Conservation (phyloP, 345 rosid genomes). For the Bruguiera gymnorhiza region DNA sequence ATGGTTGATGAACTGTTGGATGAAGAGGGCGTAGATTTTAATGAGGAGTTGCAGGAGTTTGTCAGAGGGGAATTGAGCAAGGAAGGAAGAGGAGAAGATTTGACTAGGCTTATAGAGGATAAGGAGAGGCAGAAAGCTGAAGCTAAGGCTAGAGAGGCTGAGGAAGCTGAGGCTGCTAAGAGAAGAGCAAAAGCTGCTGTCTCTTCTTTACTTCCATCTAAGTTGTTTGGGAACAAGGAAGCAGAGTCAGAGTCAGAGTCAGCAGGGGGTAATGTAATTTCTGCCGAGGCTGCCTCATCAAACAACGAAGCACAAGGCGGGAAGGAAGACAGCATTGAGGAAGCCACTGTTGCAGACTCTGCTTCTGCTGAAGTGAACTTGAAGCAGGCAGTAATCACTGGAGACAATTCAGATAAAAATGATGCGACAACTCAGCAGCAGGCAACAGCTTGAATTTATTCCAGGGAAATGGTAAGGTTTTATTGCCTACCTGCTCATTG, state of each 20-base stretch:
- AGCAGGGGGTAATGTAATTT: conserved; percentile 13
- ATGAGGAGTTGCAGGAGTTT: conserved; percentile 74
- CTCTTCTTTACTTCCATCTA: conserved; percentile 46
- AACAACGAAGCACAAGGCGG: conserved; percentile 22
- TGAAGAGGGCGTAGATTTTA: conserved; percentile 53
- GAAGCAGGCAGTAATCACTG: neutral
- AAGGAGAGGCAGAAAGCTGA: conserved; percentile 83
- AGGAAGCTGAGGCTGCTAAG: conserved; percentile 74
- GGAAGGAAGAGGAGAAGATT: conserved; percentile 73
- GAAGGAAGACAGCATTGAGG: conserved; percentile 31
- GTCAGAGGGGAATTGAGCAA: conserved; percentile 62
- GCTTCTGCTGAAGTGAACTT: conserved; percentile 13
- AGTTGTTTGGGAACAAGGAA: conserved; percentile 47
- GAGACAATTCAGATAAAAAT: no score
- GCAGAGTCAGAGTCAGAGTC: conserved; percentile 33
- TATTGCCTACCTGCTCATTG: neutral
- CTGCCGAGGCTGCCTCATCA: conserved; percentile 16
- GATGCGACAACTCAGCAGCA: no score
- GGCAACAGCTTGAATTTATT: conserved; percentile 12
- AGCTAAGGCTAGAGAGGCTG: conserved; percentile 75
- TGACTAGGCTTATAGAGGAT: conserved; percentile 72
- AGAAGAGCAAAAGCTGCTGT: conserved; percentile 52
- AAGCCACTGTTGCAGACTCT: conserved; percentile 22
- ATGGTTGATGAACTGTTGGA: conserved; percentile 72
- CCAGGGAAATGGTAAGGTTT: conserved; percentile 4